Base-by-base conservation (phyloP, 352 stramenopile species). In the Halophytophthora polymorphica region DNA sequence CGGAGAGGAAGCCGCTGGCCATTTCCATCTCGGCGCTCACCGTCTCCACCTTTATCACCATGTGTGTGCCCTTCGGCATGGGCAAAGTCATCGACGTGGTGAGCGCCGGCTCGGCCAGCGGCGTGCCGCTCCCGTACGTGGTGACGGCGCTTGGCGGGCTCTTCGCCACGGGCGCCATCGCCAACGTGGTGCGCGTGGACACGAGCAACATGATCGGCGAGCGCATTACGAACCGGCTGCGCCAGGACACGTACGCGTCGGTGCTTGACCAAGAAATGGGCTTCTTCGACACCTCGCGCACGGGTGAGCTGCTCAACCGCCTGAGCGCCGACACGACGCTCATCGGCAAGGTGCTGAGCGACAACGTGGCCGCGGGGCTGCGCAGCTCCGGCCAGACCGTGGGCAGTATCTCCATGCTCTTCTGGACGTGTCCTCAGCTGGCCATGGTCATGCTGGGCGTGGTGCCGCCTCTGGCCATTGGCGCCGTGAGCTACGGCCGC, bases 321-420 rank as follows among this genome's bases (percentile, higher is more conserved):
- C 60, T 98, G 10, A 92, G 90, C 29, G 83, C 88, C 31, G 93
- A 98, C 64, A 93, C 90, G 50, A 89, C 86, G 47, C 65, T 97
- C 23, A 83, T 98, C 40, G 90, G 96, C 35, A 95, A 93, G 50
- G 85, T 95, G n/a, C 64, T 98, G 39, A 98, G 91, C 38, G 90
- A 96, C 41, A 92, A 97, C 51, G 76, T 96, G 4, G 69, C 72
- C 2, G 36, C 73, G 12, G 90, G 78, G 7, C 57, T 98, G 31
- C 76, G 88, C 45, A 93, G 73, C 38, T 56, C 73, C 6, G 84
- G 92, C 11, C 94, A 97, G 58, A 77, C 66, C 14, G 46, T 91
- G 14, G 90, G 86, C 22, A 95, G 86, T 28, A 83, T 95, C 21
- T 75, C 73, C 0, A 96, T 98, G 70, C 74, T 98, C 10, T 90